Conservation (phyloP, 176 grass and related monocot genomes). For the Paspalum notatum region DNA sequence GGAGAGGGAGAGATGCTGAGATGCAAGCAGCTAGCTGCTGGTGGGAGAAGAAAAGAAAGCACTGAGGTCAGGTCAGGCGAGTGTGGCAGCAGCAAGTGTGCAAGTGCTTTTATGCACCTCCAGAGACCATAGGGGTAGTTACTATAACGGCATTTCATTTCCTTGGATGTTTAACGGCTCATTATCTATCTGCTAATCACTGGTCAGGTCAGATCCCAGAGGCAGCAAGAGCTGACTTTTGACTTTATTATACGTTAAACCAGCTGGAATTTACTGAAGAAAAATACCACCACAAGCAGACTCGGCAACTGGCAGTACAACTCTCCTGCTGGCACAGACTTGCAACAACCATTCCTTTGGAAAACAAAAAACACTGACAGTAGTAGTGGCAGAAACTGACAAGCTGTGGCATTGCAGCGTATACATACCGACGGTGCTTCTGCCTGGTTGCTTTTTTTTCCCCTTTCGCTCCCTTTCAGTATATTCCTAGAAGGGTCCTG, state of each 20-base stretch:
- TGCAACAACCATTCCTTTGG: background rate
- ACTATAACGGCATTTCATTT: background rate
- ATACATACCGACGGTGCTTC: background rate
- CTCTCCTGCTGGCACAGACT: conserved; percentile 2
- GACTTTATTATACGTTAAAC: background rate
- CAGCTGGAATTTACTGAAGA: background rate
- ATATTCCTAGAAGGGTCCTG: too few relatives aligned
- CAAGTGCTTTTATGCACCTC: conserved; percentile 33
- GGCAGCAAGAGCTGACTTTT: conserved; percentile 30
- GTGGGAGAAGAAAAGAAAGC: background rate
- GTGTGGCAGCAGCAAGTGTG: conserved; percentile 1
- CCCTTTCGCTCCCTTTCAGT: background rate
- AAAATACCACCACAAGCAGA: background rate
- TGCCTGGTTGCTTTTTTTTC: background rate
- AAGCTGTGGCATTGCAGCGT: background rate
- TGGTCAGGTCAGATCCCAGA: conserved; percentile 33
- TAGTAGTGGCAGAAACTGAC: background rate
- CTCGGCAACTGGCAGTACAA: background rate
- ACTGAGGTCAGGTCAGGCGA: background rate
- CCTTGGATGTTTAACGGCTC: background rate
- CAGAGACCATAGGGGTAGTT: background rate
- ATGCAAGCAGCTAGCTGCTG: background rate
- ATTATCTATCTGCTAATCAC: background rate
- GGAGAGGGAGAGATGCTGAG: conserved; percentile 5
- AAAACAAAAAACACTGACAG: conserved; percentile 2